Evolutionary conservation across 345 rosid genomes (phyloP).

Genomic region (Ceriops zippeliana): DNA sequence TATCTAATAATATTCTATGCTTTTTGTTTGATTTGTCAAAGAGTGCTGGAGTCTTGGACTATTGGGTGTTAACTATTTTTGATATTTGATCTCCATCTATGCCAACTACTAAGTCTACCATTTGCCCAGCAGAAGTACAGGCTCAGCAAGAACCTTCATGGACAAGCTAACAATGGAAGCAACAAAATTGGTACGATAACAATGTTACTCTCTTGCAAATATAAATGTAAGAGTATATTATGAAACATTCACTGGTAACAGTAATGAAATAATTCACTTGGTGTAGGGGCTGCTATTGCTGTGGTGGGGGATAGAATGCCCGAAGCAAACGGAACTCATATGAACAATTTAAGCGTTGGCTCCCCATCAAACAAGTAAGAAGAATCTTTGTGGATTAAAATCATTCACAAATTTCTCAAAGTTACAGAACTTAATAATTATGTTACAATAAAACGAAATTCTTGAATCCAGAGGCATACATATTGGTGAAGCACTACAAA

Average conservation of each 20-base stretch:
- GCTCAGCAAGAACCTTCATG: slow-evolving; percentile 83
- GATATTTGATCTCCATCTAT: too few relatives aligned
- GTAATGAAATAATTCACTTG: slow-evolving; percentile 15
- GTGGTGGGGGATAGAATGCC: slow-evolving; percentile 49
- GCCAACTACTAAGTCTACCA: slow-evolving; percentile 3
- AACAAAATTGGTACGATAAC: slow-evolving; percentile 56
- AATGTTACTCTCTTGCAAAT: background rate
- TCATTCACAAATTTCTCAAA: background rate
- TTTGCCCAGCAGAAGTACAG: slow-evolving; percentile 71
- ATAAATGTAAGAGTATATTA: too few relatives aligned
- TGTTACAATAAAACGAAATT: slow-evolving; percentile 18
- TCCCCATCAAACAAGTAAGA: slow-evolving; percentile 73
- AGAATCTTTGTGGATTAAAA: background rate
- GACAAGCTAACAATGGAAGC: slow-evolving; percentile 60
- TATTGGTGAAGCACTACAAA: slow-evolving; percentile 32
- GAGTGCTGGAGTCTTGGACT: too few relatives aligned
- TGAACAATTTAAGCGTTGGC: slow-evolving; percentile 55
- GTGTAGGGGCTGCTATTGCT: slow-evolving; percentile 41
- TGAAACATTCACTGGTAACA: background rate
- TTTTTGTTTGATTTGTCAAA: too few relatives aligned
- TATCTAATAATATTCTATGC: too few relatives aligned
- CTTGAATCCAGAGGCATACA: slow-evolving; percentile 20
- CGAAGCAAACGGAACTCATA: slow-evolving; percentile 52
- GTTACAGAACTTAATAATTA: background rate
- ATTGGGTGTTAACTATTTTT: too few relatives aligned